A percentile compares a stretch with the other conserved stretches of the same genome.
Conservation (phyloP, 352 stramenopile species). For the Pythium utonaiense region DNA sequence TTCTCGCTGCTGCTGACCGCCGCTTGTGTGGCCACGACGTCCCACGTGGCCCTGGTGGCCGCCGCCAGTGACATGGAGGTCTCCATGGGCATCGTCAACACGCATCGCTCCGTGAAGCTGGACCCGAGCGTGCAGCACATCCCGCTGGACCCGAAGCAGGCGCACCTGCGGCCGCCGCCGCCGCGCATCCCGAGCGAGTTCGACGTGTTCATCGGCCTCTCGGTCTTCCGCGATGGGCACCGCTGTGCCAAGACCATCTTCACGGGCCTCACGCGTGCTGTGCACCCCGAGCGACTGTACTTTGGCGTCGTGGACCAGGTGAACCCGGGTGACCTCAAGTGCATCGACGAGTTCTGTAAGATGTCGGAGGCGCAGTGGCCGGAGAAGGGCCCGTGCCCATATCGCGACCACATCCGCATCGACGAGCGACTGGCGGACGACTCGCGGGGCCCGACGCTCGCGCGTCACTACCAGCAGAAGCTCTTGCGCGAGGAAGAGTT, state of each 20-base stretch:
- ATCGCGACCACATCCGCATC: conserved; percentile 64
- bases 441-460: conserved; percentile 72
- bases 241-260: conserved; percentile 80
- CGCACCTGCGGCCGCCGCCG: conserved; percentile 50
- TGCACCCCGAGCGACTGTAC: conserved; percentile 63
- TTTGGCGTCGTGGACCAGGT: conserved; percentile 86
- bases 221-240: conserved; percentile 78
- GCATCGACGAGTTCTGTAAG: conserved; percentile 75
- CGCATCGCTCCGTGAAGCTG: conserved; percentile 24
- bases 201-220: conserved; percentile 72
- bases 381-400: conserved; percentile 57
- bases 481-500: conserved; percentile 76
- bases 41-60: conserved; percentile 17
- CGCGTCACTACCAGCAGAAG: conserved; percentile 77
- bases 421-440: conserved; percentile 64
- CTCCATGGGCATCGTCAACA: conserved; percentile 21
- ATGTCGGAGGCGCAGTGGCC: conserved; percentile 67
- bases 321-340: conserved; percentile 61
- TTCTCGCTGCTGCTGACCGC: not conserved
- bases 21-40: conserved; percentile 16
- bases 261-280: conserved; percentile 68
- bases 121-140: conserved; percentile 72
- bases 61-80: conserved; percentile 29
- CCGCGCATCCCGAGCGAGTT: conserved; percentile 41
- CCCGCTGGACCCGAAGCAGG: conserved; percentile 33